These are phyloP conservation scores for Galeopsis tetrahit DNA, from an alignment of 257 asterid genomes.

Conservation along the genomic window DNA sequence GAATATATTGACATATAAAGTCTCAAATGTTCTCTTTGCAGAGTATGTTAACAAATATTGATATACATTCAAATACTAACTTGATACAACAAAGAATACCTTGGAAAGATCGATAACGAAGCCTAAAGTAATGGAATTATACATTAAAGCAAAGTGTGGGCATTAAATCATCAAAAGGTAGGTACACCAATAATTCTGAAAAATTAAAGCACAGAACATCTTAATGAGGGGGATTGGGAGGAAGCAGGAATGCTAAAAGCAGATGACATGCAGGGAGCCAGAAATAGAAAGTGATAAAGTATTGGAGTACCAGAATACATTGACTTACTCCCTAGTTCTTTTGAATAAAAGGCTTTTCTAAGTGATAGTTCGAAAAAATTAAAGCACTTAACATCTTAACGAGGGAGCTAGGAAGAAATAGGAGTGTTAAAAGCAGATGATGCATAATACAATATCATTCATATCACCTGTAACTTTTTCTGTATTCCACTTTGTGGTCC, in stretches of 20 bases:
- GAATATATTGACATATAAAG: constrained; percentile 33
- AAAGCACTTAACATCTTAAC: not conserved
- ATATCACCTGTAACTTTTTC: not conserved
- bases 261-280: constrained; percentile 5
- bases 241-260: not conserved
- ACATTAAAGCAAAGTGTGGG: not conserved
- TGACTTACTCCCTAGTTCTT: not conserved
- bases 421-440: not conserved
- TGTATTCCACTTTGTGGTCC: not conserved
- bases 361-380: not conserved
- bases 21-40: constrained; percentile 14
- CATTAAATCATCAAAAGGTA: constrained; percentile 17
- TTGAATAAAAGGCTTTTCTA: constrained; percentile 28
- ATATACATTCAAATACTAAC: constrained; percentile 14
- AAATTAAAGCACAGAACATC: not conserved
- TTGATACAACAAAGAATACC: constrained; percentile 5
- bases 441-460: not conserved
- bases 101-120: constrained; percentile 19
- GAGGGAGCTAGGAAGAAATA: not conserved
- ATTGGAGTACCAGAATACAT: not conserved
- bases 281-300: not conserved
- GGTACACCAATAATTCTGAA: constrained; percentile 9
- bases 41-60: not conserved
- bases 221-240: not conserved
- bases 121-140: not conserved